These are phyloP conservation scores for Phytophthora melonis DNA, from an alignment of 352 stramenopile genomes.

Conservation along the genomic window DNA sequence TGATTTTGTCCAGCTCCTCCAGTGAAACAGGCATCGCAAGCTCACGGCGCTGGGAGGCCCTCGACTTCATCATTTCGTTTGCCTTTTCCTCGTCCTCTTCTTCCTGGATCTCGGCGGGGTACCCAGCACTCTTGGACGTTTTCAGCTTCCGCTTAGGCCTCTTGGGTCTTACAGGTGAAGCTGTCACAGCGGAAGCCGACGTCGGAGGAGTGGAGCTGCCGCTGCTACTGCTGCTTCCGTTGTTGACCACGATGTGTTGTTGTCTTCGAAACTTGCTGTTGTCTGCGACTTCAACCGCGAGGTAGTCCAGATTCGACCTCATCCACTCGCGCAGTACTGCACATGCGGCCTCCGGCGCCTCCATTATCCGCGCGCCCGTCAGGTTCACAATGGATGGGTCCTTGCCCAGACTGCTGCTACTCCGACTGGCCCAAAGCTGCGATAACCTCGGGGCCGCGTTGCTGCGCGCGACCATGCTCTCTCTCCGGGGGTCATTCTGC, in stretches of 20 bases:
- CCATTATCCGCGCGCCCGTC: slow-evolving; percentile 42
- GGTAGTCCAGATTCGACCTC: slow-evolving; percentile 47
- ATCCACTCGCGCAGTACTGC: slow-evolving; percentile 68
- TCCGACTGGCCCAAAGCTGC: slow-evolving; percentile 60
- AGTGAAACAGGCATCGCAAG: slow-evolving; percentile 43
- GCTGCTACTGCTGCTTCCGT: slow-evolving; percentile 37
- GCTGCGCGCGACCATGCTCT: slow-evolving; percentile 68
- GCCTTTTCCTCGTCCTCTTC: slow-evolving; percentile 40
- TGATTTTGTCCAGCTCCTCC: slow-evolving; percentile 67
- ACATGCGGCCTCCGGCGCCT: slow-evolving; percentile 54
- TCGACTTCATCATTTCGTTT: slow-evolving; percentile 20
- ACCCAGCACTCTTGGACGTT: slow-evolving; percentile 47
- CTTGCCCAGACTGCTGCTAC: slow-evolving; percentile 43
- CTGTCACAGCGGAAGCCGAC: slow-evolving; percentile 32
- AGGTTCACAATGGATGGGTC: slow-evolving; percentile 55
- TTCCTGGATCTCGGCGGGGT: slow-evolving; percentile 45
- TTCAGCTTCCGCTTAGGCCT: slow-evolving; percentile 64
- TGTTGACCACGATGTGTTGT: slow-evolving; percentile 44
- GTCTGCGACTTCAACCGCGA: slow-evolving; percentile 59
- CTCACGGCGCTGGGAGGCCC: slow-evolving; percentile 27
- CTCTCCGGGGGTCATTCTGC: slow-evolving; percentile 65
- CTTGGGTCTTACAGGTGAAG: slow-evolving; percentile 29
- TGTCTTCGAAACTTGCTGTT: slow-evolving; percentile 66
- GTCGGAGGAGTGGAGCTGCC: slow-evolving; percentile 33
- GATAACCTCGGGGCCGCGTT: slow-evolving; percentile 72